Percentiles rank a stretch among this genome's conserved stretches.
These are phyloP conservation scores for Pseudocercospora vitis DNA, from an alignment of 2,329 filamentous ascomycete genomes.

Conservation along the genomic window DNA sequence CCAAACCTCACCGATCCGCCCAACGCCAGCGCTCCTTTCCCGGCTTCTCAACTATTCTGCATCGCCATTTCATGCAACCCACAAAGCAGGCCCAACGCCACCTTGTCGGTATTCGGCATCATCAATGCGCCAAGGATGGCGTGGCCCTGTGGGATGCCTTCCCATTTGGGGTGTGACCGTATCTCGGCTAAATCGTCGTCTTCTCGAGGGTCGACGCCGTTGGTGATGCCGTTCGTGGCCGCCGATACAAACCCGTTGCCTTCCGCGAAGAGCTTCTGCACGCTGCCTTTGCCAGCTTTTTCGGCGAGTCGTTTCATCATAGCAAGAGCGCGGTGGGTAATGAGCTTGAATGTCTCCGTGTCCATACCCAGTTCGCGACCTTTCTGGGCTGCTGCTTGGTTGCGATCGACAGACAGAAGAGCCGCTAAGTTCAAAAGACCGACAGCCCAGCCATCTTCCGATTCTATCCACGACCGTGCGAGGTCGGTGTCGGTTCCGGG, in stretches of 20 bases:
- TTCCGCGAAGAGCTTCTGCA: conserved; percentile 15
- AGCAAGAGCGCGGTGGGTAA: conserved; percentile 47
- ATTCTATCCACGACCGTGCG: conserved; percentile 77
- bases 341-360: conserved; percentile 36
- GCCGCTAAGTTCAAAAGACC: conserved; percentile 75
- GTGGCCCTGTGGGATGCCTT: conserved; percentile 49
- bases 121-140: conserved; percentile 50
- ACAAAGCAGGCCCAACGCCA: conserved; percentile 46
- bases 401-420: conserved; percentile 64
- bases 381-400: conserved; percentile 21
- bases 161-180: conserved; percentile 38
- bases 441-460: conserved; percentile 78
- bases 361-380: conserved; percentile 29
- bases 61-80: conserved; percentile 39
- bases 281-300: conserved; percentile 39
- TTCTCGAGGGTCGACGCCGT: not conserved
- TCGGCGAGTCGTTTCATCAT: conserved; percentile 51
- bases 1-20: not conserved
- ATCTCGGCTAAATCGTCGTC: conserved; percentile 18
- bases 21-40: conserved; percentile 9
- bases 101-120: conserved; percentile 45
- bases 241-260: conserved; percentile 11
- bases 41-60: conserved; percentile 22
- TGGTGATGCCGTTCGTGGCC: conserved; percentile 3
- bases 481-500: conserved; percentile 51